Conservation (phyloP, 1,284 basidiomycete species). For the Pyrrhoderma noxium region DNA sequence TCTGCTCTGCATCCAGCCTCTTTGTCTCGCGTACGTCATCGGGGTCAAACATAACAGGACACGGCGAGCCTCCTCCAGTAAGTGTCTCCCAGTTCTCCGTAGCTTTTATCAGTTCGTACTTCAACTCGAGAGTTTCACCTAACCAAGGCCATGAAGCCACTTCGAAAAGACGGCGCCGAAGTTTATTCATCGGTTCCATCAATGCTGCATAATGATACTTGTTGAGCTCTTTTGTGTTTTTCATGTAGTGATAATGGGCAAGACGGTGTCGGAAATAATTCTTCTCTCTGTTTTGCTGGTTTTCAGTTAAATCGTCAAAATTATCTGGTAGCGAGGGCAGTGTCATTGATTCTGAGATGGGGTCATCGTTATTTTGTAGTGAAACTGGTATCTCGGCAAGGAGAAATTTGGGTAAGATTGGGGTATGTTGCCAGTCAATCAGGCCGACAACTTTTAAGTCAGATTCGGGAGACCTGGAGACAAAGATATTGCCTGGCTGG, state of each 20-base stretch:
- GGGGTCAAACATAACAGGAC: slow-evolving; percentile 38
- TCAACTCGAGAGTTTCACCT: no score
- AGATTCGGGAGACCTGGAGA: no score
- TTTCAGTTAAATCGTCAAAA: slow-evolving; percentile 46
- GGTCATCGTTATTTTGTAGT: no score
- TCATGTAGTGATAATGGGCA: slow-evolving; percentile 40
- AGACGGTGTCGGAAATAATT: slow-evolving; percentile 35
- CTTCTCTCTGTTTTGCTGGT: slow-evolving; percentile 34
- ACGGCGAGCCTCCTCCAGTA: slow-evolving; percentile 32
- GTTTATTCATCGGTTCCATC: slow-evolving; percentile 27
- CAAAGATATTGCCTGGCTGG: no score
- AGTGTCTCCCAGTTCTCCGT: no score
- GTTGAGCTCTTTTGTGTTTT: slow-evolving; percentile 36
- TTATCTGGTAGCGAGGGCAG: no score
- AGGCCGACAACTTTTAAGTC: no score
- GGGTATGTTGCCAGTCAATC: no score
- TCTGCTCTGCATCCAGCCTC: slow-evolving; percentile 28
- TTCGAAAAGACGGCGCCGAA: slow-evolving; percentile 35
- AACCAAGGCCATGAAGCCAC: no score
- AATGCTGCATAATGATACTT: slow-evolving; percentile 31
- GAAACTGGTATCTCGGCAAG: no score
- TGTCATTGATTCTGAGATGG: no score
- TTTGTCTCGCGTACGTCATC: slow-evolving; percentile 35
- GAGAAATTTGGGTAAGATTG: no score
- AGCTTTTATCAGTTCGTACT: slow-evolving; percentile 34